Evolutionary conservation across 352 stramenopile genomes (phyloP).

Genomic region (Pythium pectinolyticum): DNA sequence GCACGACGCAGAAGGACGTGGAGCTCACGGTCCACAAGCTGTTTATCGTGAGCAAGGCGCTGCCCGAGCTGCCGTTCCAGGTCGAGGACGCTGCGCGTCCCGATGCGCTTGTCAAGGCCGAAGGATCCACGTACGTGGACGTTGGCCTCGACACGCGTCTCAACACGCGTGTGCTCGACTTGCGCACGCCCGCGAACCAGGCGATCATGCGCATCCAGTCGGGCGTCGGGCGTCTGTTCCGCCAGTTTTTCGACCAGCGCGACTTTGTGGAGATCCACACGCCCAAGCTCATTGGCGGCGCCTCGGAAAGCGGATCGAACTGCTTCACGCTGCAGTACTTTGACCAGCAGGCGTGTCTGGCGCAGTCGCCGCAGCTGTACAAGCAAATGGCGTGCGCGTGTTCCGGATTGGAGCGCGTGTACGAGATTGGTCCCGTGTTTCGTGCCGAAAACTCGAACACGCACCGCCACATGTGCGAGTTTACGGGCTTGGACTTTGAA

Average conservation of each 20-base stretch:
- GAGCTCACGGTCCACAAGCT: slow-evolving; percentile 95
- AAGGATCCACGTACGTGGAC: slow-evolving; percentile 83
- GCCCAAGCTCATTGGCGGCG: slow-evolving; percentile 97
- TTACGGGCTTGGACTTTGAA: slow-evolving; percentile 99
- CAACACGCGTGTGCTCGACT: slow-evolving; percentile 96
- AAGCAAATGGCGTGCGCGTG: slow-evolving; percentile 99
- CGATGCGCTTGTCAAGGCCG: slow-evolving; percentile 81
- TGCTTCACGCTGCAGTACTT: slow-evolving; percentile 99
- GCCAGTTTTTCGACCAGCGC: slow-evolving; percentile 93
- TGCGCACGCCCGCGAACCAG: slow-evolving; percentile 98
- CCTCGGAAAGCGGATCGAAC: slow-evolving; percentile 96
- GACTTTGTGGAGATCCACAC: slow-evolving; percentile 99
- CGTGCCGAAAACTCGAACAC: slow-evolving; percentile 99
- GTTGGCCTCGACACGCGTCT: slow-evolving; percentile 93
- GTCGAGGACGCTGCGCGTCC: slow-evolving; percentile 94
- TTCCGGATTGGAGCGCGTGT: slow-evolving; percentile 97
- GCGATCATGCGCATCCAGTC: slow-evolving; percentile 98
- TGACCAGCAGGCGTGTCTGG: slow-evolving; percentile 95
- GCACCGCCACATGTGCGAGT: slow-evolving; percentile 99
- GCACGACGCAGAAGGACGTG: slow-evolving; percentile 93
- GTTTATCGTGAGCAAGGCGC: slow-evolving; percentile 94
- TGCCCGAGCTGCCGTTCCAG: slow-evolving; percentile 90
- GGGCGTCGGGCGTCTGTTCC: slow-evolving; percentile 96
- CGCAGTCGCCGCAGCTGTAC: slow-evolving; percentile 98
- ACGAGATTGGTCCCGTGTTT: slow-evolving; percentile 99